Base-by-base conservation (phyloP, 2,329 filamentous ascomycete genomes). In the Penicillium brasilianum region DNA sequence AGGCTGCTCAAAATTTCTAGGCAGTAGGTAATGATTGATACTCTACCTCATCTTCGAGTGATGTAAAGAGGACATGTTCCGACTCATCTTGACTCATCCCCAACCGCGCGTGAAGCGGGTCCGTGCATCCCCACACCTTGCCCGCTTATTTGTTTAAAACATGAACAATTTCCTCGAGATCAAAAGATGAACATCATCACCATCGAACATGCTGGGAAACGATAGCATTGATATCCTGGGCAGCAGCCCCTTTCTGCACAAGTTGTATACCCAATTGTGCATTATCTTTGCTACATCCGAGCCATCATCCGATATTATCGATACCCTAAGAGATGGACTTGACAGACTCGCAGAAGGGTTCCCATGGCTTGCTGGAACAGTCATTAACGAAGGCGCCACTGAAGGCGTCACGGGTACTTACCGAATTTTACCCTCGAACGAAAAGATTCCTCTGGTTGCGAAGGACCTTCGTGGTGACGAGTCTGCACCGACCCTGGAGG, bases 401-500 rank as follows among this genome's bases (percentile, higher is more conserved):
- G 54, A 69, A 3, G 71, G 67, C 20, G 70, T 71, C 3, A 68
- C 71, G 0, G 78, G 77, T 1, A 34, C 70, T 1, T 80, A 77
- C 67, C 78, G 73, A 59, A 82, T 85, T 60, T 70, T 63, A 14
- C 70, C 72, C 0, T 64, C 71, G 4, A 22, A 22, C 11, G 53
- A 68, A 13, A 69, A 59, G 0, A 78, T 79, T 0, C 67, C 61
- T 1, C 67, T 85, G 0, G 61, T 78, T 5, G 66, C 83, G n/a
- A 82, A 80, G 62, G 80, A 85, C 59, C 69, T 80, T 20, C 71
- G 75, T n/a, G 30, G 72, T 34, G 73, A 80, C 37, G 16, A 69
- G 0, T 69, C 67, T 1, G 69, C 75, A 3, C 77, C 80, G 1
- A 78, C 76, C 0, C 76, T 82, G 70, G 67, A 77, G 0, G 66